Percentiles rank a stretch among this genome's conserved stretches.
phyloP scores from a whole-genome alignment of 192 early-diverging fungal species.

The Kickxella alabastrina region DNA sequence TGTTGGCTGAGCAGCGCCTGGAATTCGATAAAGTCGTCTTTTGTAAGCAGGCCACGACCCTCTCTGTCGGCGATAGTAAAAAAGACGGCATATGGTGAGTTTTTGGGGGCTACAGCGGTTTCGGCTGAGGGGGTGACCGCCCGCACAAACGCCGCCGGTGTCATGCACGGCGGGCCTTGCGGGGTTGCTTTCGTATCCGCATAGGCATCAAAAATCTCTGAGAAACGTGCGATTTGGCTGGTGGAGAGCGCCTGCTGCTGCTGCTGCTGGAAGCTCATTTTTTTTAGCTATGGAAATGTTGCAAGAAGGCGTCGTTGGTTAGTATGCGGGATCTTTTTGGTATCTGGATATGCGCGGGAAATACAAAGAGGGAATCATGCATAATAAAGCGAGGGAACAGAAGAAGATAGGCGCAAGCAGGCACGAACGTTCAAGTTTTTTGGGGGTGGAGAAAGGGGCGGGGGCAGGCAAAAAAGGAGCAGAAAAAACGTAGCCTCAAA shows the following conservation, averaged over 20 bases:
- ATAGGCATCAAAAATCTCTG: constrained; percentile 40
- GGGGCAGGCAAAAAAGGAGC: neutral
- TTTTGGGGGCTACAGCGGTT: neutral
- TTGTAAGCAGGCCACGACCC: constrained; percentile 34
- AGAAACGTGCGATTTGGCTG: constrained; percentile 28
- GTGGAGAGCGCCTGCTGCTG: constrained; percentile 16
- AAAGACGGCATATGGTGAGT: constrained; percentile 32
- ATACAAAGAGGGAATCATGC: too few species aligned
- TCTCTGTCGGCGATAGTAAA: constrained; percentile 53
- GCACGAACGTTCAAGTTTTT: too few species aligned
- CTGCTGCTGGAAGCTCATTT: neutral
- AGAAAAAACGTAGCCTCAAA: too few species aligned
- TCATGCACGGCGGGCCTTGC: constrained; percentile 44
- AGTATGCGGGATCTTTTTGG: too few species aligned
- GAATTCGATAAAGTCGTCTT: constrained; percentile 55
- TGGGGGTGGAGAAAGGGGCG: too few species aligned
- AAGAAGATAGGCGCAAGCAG: neutral
- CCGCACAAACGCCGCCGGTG: constrained; percentile 38
- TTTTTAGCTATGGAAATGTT: too few species aligned
- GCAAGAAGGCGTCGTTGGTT: too few species aligned
- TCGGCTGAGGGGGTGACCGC: constrained; percentile 31
- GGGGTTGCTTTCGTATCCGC: constrained; percentile 22
- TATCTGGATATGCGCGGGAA: neutral
- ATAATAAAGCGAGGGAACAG: neutral
- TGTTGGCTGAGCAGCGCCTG: constrained; percentile 46